Percentiles rank a stretch among this genome's conserved stretches.
Evolutionary conservation across 306 rosid species (phyloP).

Genomic region (Vigna angularis): DNA sequence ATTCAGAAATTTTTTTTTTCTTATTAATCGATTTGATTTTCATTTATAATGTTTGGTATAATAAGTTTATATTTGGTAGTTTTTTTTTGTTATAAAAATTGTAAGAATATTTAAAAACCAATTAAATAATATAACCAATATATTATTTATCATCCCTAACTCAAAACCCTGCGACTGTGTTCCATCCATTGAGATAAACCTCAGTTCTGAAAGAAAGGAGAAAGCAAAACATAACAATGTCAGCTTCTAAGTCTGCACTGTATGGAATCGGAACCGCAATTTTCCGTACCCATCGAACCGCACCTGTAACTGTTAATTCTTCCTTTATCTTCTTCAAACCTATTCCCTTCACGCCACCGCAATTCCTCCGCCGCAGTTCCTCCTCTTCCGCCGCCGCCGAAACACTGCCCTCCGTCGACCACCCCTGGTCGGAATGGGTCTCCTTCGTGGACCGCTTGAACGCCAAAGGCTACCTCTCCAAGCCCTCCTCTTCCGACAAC

Average conservation of each 20-base stretch:
- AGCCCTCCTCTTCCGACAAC: conserved; percentile 27
- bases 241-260: conserved; percentile 58
- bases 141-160: not conserved
- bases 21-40: too few species aligned
- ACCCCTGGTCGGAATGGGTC: conserved; percentile 98
- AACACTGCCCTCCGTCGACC: conserved; percentile 42
- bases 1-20: too few species aligned
- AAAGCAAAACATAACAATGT: conserved; percentile 45
- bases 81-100: too few species aligned
- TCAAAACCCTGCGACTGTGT: not conserved
- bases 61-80: too few species aligned
- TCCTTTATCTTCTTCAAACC: conserved; percentile 50
- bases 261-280: conserved; percentile 63
- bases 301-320: conserved; percentile 28
- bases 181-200: conserved; percentile 1
- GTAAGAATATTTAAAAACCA: too few species aligned
- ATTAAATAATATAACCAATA: too few species aligned
- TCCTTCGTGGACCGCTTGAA: conserved; percentile 79
- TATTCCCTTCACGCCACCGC: conserved; percentile 36
- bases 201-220: too few species aligned
- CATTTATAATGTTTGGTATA: too few species aligned
- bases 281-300: conserved; percentile 48
- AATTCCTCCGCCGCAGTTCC: conserved; percentile 40
- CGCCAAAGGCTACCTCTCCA: conserved; percentile 68
- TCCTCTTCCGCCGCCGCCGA: conserved; percentile 38